These are phyloP conservation scores for Bipolaris sorokiniana DNA, from an alignment of 2,329 filamentous ascomycete species.

Conservation along the genomic window DNA sequence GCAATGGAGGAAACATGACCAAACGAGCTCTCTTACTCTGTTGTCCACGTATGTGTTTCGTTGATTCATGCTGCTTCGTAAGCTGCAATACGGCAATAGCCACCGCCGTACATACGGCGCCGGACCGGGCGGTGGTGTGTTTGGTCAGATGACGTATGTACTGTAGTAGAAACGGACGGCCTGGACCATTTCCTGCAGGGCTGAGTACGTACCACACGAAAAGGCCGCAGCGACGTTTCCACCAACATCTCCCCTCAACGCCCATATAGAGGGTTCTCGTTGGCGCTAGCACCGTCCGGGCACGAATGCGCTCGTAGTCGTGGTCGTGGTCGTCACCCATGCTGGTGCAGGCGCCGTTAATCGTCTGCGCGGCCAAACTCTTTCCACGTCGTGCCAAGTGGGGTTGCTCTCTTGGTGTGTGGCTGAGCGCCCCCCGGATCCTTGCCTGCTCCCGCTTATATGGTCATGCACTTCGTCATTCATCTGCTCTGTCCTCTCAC, in stretches of 20 bases:
- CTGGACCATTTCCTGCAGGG: background rate
- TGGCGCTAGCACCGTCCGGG: background rate
- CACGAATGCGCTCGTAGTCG: background rate
- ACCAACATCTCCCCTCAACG: background rate
- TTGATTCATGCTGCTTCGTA: background rate
- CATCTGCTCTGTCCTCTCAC: conserved; percentile 16
- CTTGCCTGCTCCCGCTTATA: conserved; percentile 14
- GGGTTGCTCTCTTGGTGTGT: conserved; percentile 14
- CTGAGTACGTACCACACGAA: background rate
- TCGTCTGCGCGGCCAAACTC: background rate
- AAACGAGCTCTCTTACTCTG: background rate
- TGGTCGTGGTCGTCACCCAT: background rate
- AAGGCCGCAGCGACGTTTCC: background rate
- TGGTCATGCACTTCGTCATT: conserved; percentile 14
- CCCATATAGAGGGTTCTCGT: background rate
- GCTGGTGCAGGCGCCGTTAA: background rate
- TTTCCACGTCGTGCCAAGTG: background rate
- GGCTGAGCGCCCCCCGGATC: conserved; percentile 20
- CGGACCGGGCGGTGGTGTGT: background rate
- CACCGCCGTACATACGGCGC: background rate
- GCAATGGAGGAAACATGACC: background rate
- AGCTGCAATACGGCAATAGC: background rate
- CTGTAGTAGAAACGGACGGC: background rate
- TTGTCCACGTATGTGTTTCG: background rate
- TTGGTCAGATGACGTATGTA: background rate